A percentile compares a stretch with the other conserved stretches of the same genome.
These are phyloP conservation scores for Quercus phellos DNA, from an alignment of 331 rosid genomes.

Conservation along the genomic window DNA sequence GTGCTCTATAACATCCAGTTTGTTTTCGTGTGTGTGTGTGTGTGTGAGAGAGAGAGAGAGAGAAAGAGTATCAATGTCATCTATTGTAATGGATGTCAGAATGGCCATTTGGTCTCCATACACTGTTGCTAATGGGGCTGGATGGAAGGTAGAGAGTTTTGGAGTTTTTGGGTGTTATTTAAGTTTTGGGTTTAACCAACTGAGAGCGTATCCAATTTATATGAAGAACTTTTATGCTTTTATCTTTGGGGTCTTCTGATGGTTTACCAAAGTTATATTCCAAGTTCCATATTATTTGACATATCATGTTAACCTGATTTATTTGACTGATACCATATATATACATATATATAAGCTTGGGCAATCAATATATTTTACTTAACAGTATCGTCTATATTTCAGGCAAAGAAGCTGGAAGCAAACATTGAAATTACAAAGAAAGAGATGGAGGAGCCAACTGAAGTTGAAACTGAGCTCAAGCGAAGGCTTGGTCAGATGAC, in stretches of 20 bases:
- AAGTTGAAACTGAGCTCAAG: conserved; percentile 80
- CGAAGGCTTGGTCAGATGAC: conserved; percentile 90
- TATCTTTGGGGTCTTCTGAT: background rate
- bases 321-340: background rate
- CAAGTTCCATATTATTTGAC: background rate
- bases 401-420: conserved; percentile 73
- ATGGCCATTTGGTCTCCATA: background rate
- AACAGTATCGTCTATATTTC: conserved; percentile 8
- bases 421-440: conserved; percentile 73
- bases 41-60: too few species aligned
- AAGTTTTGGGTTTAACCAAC: background rate
- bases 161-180: background rate
- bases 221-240: background rate
- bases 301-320: conserved; percentile 7
- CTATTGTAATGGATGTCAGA: background rate
- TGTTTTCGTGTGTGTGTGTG: background rate
- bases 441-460: conserved; percentile 89
- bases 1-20: background rate
- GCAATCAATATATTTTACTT: conserved; percentile 1
- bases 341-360: background rate
- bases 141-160: background rate
- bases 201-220: background rate
- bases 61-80: background rate
- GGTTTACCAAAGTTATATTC: background rate
- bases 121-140: background rate